Evolutionary conservation across 176 grass and related monocot species (phyloP), one percentile per base, ranked within the genome.

Genomic region (Panicum miliaceum): DNA sequence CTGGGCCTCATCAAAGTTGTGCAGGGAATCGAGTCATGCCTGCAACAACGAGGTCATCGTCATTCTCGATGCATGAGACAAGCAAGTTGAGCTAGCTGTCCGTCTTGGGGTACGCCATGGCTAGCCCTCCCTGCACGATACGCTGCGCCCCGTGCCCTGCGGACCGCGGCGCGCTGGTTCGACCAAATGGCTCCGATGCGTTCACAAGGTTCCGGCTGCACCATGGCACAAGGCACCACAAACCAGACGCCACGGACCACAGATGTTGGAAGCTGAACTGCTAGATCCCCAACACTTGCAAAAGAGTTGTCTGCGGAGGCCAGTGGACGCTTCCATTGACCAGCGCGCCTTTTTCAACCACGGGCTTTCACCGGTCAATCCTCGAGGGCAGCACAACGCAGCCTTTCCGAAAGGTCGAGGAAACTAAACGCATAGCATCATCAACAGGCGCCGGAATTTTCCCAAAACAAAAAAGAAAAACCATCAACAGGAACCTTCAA

Each of bases 171-270:
- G 51, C 6, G 13, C 62, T 14, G 5, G 10, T 16, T 8, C 29
- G 3, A 35, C 15, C 5, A 4, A 9, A 14, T 62, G 8, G 54
- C 1, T 42, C 9, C 13, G 29, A 63, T 6, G 40, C 36, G 75
- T 26, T 20, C 67, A 23, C 3, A 18, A 67, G 41, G 27, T 18
- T 72, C 14, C 22, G 23, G 27, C 71, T 40, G 51, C 82, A 60
- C 71, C 16, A 57, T 43, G 22, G 45, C 65, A 42, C 71, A 75
- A 52, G 43, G 43, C 72, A 66, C 64, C 72, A 76, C 64, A 7
- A 6, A 68, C 11, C 64, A 68, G 19, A 48, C 23, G 52, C 14
- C 27, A 48, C 10, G 60, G 2, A 46, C 23, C 11, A 71, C 26
- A 22, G 8, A 18, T 7, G 26, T 26, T 45, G 37, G 38, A 46